phyloP scores from a whole-genome alignment of 176 grass and related monocot genomes.

The Ensete ventricosum region DNA sequence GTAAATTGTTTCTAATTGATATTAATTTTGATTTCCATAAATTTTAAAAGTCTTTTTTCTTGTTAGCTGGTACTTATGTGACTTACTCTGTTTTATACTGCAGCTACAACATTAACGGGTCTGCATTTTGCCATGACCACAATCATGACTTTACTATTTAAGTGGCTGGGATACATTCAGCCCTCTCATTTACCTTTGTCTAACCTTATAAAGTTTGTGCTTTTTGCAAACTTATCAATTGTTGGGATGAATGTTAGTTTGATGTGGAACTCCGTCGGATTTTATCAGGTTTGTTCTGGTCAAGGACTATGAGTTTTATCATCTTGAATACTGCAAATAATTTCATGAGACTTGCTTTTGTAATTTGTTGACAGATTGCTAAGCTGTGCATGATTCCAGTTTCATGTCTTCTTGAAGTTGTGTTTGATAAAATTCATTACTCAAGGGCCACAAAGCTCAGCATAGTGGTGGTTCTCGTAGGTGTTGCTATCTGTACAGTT shows the following conservation, averaged over 20 bases:
- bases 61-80: constrained; percentile 4
- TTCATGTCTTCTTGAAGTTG: constrained; percentile 87
- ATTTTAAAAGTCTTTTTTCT: background rate
- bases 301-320: background rate
- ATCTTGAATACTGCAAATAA: background rate
- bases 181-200: constrained; percentile 31
- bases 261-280: constrained; percentile 62
- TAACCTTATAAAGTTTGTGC: constrained; percentile 43
- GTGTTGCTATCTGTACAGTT: constrained; percentile 82
- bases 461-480: constrained; percentile 70
- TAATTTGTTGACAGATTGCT: constrained; percentile 52
- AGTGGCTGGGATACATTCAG: constrained; percentile 44
- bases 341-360: background rate
- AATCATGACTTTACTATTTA: constrained; percentile 42
- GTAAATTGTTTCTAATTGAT: no score
- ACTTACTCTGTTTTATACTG: background rate
- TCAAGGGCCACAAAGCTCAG: constrained; percentile 77
- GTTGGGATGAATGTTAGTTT: constrained; percentile 53
- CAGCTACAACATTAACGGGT: constrained; percentile 57
- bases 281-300: constrained; percentile 38
- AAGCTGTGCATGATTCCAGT: constrained; percentile 97
- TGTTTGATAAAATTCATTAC: constrained; percentile 81
- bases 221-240: constrained; percentile 51
- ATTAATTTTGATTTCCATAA: background rate
- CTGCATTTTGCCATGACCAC: constrained; percentile 43